Evolutionary conservation across 2,329 filamentous ascomycete species (phyloP).

Genomic region (Sphaerulina vaccinii): DNA sequence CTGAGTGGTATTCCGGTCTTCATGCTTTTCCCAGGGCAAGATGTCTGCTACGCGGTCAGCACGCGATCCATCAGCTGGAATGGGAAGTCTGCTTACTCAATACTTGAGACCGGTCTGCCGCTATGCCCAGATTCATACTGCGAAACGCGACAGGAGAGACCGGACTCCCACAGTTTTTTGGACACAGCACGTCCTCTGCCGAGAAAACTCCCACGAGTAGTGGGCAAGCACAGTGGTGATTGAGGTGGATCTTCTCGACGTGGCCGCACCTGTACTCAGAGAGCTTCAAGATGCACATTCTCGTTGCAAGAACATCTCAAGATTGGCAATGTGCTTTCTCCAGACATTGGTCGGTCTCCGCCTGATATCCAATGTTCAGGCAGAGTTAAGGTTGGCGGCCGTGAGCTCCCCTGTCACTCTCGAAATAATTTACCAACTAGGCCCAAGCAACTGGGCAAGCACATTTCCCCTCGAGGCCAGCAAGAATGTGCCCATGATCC

Average conservation of each 20-base stretch:
- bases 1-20: slow-evolving; percentile 8
- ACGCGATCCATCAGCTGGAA: background rate
- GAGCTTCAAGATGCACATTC: slow-evolving; percentile 23
- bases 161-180: slow-evolving; percentile 9
- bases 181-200: slow-evolving; percentile 14
- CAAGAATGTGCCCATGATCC: background rate
- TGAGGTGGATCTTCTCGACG: slow-evolving; percentile 17
- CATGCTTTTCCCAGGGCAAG: slow-evolving; percentile 12
- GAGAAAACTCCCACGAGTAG: slow-evolving; percentile 18
- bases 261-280: slow-evolving; percentile 22
- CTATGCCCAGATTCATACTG: slow-evolving; percentile 9
- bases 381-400: slow-evolving; percentile 6
- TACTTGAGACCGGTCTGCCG: slow-evolving; percentile 8
- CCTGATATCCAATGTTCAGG: background rate
- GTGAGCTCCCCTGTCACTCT: slow-evolving; percentile 12
- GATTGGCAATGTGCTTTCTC: too few relatives aligned
- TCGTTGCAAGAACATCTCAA: too few relatives aligned
- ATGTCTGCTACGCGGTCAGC: slow-evolving; percentile 6
- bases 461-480: background rate
- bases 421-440: slow-evolving; percentile 3
- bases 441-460: background rate
- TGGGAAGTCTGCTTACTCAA: background rate
- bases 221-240: slow-evolving; percentile 21
- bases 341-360: background rate
- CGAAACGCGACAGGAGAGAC: slow-evolving; percentile 11